These are phyloP conservation scores for Epithemia pelagica DNA, from an alignment of 108 stramenopile genomes.

Conservation along the genomic window DNA sequence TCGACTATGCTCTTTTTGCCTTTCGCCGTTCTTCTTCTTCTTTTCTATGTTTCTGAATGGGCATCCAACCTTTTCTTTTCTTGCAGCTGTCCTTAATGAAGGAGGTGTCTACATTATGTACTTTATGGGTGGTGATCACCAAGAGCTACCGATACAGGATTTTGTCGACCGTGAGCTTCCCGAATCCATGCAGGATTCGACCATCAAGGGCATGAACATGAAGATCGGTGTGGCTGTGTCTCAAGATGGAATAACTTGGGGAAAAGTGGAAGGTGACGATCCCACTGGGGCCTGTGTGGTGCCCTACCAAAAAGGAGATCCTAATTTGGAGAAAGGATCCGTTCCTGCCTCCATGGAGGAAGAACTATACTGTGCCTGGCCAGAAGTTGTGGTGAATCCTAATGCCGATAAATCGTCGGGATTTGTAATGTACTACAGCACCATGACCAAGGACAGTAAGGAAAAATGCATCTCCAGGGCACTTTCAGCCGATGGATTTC, in stretches of 20 bases:
- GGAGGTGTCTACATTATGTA: slow-evolving; percentile 90
- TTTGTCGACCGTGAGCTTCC: slow-evolving; percentile 34
- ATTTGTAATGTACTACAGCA: slow-evolving; percentile 92
- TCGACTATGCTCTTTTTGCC: too few species aligned
- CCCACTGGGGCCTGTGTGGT: slow-evolving; percentile 69
- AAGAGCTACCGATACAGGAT: slow-evolving; percentile 54
- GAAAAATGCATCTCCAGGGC: slow-evolving; percentile 75
- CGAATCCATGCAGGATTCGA: slow-evolving; percentile 37
- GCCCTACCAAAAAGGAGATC: slow-evolving; percentile 48
- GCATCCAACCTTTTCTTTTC: not conserved
- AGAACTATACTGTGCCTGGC: slow-evolving; percentile 90
- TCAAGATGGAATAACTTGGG: slow-evolving; percentile 88
- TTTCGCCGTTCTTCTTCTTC: too few species aligned
- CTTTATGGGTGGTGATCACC: slow-evolving; percentile 81
- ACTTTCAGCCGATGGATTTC: slow-evolving; percentile 75
- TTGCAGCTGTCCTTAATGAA: slow-evolving; percentile 56
- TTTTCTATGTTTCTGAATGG: too few species aligned
- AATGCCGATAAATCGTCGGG: slow-evolving; percentile 31
- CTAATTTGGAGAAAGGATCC: slow-evolving; percentile 28
- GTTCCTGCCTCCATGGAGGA: slow-evolving; percentile 33
- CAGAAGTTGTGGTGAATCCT: slow-evolving; percentile 69
- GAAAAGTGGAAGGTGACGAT: slow-evolving; percentile 79
- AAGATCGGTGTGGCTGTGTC: slow-evolving; percentile 85
- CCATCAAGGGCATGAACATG: slow-evolving; percentile 82
- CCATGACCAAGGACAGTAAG: slow-evolving; percentile 73